Conservation (phyloP, 768 basidiomycete genomes). For the Lactarius sp. region DNA sequence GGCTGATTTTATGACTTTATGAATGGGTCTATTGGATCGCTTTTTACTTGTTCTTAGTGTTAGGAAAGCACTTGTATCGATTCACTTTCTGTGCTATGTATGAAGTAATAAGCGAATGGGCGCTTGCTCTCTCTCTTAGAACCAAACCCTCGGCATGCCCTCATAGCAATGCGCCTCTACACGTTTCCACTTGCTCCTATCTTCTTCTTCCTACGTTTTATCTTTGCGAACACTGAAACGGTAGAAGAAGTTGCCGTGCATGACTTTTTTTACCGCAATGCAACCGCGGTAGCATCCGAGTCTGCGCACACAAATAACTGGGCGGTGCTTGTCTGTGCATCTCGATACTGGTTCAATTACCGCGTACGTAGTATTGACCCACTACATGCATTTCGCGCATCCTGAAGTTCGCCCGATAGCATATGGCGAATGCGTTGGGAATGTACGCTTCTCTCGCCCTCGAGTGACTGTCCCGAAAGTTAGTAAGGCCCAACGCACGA, state of each 20-base stretch:
- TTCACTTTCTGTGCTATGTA: too few species aligned
- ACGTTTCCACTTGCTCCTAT: constrained; percentile 1
- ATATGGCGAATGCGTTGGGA: constrained; percentile 97
- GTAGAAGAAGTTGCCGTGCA: constrained; percentile 1
- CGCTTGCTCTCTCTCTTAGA: not conserved
- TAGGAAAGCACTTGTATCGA: too few species aligned
- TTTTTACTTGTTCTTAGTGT: not conserved
- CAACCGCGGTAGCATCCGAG: constrained; percentile 14
- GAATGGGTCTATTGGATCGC: not conserved
- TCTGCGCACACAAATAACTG: constrained; percentile 89
- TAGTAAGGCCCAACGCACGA: too few species aligned
- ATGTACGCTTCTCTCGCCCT: constrained; percentile 52
- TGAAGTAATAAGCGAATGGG: not conserved
- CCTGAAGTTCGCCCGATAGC: constrained; percentile 43
- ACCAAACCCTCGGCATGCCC: not conserved
- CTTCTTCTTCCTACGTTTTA: constrained; percentile 3
- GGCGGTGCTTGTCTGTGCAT: constrained; percentile 95
- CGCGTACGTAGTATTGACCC: constrained; percentile 50
- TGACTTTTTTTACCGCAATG: constrained; percentile 14
- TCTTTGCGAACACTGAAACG: not conserved
- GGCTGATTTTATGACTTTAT: constrained; percentile 1
- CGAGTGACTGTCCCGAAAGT: not conserved
- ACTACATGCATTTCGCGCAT: not conserved
- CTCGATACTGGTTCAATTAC: constrained; percentile 98
- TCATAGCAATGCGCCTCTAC: not conserved